Evolutionary conservation across 139 green algal genomes (phyloP), one percentile per base, ranked within the genome.

Genomic region (Tetratostichococcus sp.): DNA sequence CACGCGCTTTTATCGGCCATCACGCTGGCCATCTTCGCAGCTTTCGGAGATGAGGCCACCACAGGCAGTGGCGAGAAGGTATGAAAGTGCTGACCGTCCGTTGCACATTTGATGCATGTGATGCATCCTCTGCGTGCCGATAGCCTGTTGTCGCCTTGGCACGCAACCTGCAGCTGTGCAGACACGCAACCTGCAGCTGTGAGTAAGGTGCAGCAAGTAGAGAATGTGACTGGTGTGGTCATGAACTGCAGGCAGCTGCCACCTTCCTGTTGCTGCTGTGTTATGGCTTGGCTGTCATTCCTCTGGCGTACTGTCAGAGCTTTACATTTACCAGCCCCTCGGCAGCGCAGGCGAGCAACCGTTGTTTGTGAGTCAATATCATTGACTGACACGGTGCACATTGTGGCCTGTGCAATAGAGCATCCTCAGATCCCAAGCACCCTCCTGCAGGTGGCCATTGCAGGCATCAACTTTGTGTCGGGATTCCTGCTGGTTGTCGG

Each of bases 401-500:
- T 8, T 50, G n/a, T n/a, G n/a, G n/a, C n/a, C n/a, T n/a, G n/a
- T 50, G 39, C 39, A 8, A 50, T 8, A 22, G 39, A 8, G 8
- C 39, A 14, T 22, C 39, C 14, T 50, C 8, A 50, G 8, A 14
- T 22, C 39, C 14, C 8, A 50, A 14, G 8, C 14, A 14, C 39
- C 39, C 72, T 31, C 57, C 35, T 59, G 34, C 82, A 87, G 82
- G 82, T 87, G 71, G 74, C 79, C 1, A 70, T 84, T 0, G 76
- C 77, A 1, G 83, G 71, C 0, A 28, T 88, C n/a, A 74, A 82
- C 50, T 88, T 88, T 43, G 4, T 84, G 32, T 22, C 74, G 28
- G 83, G 83, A 0, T 84, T 88, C 50, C 76, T 81, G 35, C 71
- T 75, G 6, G 75, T 86, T 34, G 73, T 75, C 1, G 80, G 67